Conservation (phyloP, 2,329 filamentous ascomycete genomes). For the Aspergillus transmontanensis region DNA sequence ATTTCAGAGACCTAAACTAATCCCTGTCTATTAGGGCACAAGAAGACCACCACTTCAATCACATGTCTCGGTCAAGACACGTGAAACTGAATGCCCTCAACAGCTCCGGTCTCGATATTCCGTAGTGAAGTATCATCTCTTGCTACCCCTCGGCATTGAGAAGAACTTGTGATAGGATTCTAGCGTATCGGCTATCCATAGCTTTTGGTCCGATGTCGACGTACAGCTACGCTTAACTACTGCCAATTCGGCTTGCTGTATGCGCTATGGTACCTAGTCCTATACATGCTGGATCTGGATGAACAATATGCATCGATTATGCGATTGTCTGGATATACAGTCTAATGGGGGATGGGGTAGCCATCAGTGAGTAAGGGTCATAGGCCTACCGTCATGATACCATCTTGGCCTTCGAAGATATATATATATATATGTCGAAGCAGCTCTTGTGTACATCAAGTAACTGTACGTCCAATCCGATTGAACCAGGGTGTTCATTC, state of each 20-base stretch:
- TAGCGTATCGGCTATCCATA: neutral
- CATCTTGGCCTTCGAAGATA: neutral
- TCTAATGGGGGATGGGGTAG: neutral
- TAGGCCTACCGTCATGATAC: neutral
- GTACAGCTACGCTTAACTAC: neutral
- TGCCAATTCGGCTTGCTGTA: neutral
- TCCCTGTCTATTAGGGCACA: neutral
- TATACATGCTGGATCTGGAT: neutral
- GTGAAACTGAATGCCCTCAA: neutral
- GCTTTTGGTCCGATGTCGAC: neutral
- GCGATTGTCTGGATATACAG: neutral
- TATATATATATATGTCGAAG: neutral
- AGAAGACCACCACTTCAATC: neutral
- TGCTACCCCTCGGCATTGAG: neutral
- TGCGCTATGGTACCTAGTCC: neutral
- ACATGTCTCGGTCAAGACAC: neutral
- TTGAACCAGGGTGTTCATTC: neutral
- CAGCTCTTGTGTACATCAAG: neutral
- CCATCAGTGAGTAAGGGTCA: neutral
- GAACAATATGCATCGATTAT: neutral
- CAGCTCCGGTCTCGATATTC: neutral
- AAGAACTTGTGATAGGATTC: neutral
- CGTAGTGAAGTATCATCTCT: neutral
- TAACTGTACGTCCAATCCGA: neutral
- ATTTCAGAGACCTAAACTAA: neutral